Conservation (phyloP, 805 yeast genomes). For the Kodamaea kakaduensis region DNA sequence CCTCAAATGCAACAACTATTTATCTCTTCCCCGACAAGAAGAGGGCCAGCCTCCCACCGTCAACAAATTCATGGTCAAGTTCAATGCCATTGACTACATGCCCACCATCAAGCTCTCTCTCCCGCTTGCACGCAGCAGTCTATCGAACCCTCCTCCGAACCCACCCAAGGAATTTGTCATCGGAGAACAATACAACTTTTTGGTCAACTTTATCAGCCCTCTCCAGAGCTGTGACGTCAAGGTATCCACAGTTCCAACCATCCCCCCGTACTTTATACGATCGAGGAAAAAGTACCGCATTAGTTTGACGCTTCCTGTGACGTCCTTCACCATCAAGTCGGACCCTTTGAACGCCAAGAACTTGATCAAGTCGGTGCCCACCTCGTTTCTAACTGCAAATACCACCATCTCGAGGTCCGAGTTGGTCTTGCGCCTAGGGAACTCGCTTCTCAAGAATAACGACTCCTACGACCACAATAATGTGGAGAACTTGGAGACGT, state of each 20-base stretch:
- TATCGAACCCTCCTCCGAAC: conserved; percentile 7
- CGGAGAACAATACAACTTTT: conserved; percentile 17
- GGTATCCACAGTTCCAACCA: conserved; percentile 21
- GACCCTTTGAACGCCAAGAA: conserved; percentile 16
- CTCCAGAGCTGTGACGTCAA: conserved; percentile 18
- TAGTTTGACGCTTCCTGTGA: conserved; percentile 23
- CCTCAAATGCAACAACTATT: conserved; percentile 23
- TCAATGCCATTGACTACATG: conserved; percentile 32
- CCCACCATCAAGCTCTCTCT: conserved; percentile 26
- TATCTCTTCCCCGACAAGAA: conserved; percentile 26
- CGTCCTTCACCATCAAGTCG: conserved; percentile 20
- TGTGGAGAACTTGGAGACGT: conserved; percentile 11
- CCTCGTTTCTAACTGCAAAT: conserved; percentile 26
- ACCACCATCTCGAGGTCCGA: conserved; percentile 32
- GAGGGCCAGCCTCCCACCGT: conserved; percentile 19
- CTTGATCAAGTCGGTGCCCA: conserved; percentile 32
- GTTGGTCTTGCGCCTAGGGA: conserved; percentile 22
- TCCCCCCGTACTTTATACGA: conserved; percentile 15
- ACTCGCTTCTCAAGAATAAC: conserved; percentile 3
- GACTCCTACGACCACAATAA: conserved; percentile 4
- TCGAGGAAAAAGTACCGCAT: conserved; percentile 8
- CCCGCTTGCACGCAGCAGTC: conserved; percentile 7
- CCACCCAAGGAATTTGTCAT: conserved; percentile 8
- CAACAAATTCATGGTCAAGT: conserved; percentile 26
- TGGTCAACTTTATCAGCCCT: conserved; percentile 33